Percentiles rank a stretch among this genome's conserved stretches.
Evolutionary conservation across 345 rosid species (phyloP).

Genomic region (Citrus australasica): DNA sequence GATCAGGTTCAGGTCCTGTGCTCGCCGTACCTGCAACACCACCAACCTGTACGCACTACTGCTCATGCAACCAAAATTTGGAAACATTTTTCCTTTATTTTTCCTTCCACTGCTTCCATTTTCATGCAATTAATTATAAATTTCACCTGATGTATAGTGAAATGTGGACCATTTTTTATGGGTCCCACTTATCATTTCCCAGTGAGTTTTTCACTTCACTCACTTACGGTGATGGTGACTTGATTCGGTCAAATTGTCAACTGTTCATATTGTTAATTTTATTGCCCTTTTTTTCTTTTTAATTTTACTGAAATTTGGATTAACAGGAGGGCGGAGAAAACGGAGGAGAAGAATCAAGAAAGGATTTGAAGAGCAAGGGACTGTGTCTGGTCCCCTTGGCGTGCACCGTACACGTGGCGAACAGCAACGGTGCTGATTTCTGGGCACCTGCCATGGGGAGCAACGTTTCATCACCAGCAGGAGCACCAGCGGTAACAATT

Average conservation of each 20-base stretch:
- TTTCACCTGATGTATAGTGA: not conserved
- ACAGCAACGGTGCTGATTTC: conserved; percentile 77
- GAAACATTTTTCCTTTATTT: not conserved
- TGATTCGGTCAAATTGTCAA: not conserved
- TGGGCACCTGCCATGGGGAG: conserved; percentile 71
- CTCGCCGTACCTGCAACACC: conserved; percentile 72
- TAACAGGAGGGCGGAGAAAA: conserved; percentile 38
- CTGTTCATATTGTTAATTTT: not conserved
- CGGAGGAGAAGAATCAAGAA: conserved; percentile 27
- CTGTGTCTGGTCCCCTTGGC: conserved; percentile 76
- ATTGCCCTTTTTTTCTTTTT: not conserved
- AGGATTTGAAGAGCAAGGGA: conserved; percentile 74
- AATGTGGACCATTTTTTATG: not conserved
- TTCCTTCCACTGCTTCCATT: not conserved
- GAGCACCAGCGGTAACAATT: conserved; percentile 10
- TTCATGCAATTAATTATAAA: too few relatives aligned
- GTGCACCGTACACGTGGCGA: conserved; percentile 55
- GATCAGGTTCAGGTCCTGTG: conserved; percentile 89
- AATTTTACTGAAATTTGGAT: not conserved
- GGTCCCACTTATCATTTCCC: not conserved
- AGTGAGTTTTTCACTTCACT: too few relatives aligned
- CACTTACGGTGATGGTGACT: not conserved
- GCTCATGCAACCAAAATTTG: not conserved
- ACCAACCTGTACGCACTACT: conserved; percentile 30
- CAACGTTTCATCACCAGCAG: conserved; percentile 18